These are phyloP conservation scores for Dalechampia spathulata DNA, from an alignment of 441 rosid genomes.

Conservation along the genomic window DNA sequence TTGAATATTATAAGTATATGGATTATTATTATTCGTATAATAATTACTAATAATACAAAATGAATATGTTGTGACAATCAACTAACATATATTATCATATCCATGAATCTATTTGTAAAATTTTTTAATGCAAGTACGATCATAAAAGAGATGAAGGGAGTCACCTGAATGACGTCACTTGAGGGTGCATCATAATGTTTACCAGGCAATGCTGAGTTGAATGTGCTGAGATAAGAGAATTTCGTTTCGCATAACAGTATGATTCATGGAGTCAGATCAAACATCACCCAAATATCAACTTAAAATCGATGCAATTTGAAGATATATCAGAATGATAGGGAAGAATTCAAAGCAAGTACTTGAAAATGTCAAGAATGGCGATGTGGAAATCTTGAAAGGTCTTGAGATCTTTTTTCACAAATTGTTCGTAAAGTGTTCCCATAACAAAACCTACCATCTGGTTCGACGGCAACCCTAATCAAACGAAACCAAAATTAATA, in stretches of 20 bases:
- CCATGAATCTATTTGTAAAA: too few species aligned
- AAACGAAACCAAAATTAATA: background rate
- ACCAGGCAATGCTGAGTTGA: constrained; percentile 85
- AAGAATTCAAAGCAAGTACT: constrained; percentile 38
- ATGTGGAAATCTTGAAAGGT: constrained; percentile 56
- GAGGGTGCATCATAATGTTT: constrained; percentile 72
- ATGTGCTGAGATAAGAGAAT: constrained; percentile 32
- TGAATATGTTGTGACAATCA: too few species aligned
- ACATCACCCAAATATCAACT: too few species aligned
- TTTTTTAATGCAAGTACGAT: too few species aligned
- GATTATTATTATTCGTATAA: too few species aligned
- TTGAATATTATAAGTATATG: too few species aligned
- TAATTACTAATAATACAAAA: too few species aligned
- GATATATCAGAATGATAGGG: too few species aligned
- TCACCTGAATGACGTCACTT: constrained; percentile 42
- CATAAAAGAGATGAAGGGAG: too few species aligned
- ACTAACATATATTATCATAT: too few species aligned
- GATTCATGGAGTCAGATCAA: too few species aligned
- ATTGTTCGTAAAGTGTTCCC: constrained; percentile 53
- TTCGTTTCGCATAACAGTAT: background rate
- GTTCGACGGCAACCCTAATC: constrained; percentile 17
- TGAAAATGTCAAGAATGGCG: constrained; percentile 72
- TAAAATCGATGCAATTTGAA: too few species aligned
- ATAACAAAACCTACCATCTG: constrained; percentile 51
- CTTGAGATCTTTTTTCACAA: constrained; percentile 38